A percentile compares a stretch with the other conserved stretches of the same genome.
Evolutionary conservation across 2,329 filamentous ascomycete genomes (phyloP).

Genomic region (Apiospora kogelbergensis): DNA sequence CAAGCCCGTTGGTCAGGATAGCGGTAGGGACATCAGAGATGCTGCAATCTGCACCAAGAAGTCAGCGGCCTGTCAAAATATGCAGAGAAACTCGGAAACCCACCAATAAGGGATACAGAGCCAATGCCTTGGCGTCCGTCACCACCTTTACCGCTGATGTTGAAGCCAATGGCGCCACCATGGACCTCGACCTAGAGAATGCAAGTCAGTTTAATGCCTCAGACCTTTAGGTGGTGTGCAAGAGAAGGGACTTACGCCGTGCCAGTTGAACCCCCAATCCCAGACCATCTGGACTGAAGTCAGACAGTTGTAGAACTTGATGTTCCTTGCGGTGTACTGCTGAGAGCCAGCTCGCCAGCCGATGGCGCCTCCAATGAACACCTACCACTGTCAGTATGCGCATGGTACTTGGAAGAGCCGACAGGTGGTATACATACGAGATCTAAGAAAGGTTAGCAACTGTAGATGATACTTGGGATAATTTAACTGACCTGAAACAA

Average conservation of each 20-base stretch:
- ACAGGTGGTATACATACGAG: not conserved
- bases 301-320: conserved; percentile 50
- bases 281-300: conserved; percentile 58
- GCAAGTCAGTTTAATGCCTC: not conserved
- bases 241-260: not conserved
- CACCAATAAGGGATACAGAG: conserved; percentile 50
- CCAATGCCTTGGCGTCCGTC: conserved; percentile 41
- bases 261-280: conserved; percentile 54
- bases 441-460: not conserved
- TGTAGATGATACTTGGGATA: not conserved
- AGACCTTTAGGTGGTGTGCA: conserved; percentile 34
- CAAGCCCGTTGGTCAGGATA: conserved; percentile 48
- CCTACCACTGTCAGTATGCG: conserved; percentile 36
- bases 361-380: conserved; percentile 60
- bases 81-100: not conserved
- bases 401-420: rapidly evolving
- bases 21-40: conserved; percentile 50
- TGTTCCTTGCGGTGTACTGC: conserved; percentile 60
- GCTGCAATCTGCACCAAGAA: conserved; percentile 40
- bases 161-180: conserved; percentile 16
- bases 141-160: conserved; percentile 47
- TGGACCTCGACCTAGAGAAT: not conserved
- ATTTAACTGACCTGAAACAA: conserved; percentile 42
- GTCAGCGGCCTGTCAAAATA: not conserved
- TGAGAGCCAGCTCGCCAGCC: conserved; percentile 54